Evolutionary conservation across 805 yeast species (phyloP).

Genomic region (Wickerhamiella siamensis): DNA sequence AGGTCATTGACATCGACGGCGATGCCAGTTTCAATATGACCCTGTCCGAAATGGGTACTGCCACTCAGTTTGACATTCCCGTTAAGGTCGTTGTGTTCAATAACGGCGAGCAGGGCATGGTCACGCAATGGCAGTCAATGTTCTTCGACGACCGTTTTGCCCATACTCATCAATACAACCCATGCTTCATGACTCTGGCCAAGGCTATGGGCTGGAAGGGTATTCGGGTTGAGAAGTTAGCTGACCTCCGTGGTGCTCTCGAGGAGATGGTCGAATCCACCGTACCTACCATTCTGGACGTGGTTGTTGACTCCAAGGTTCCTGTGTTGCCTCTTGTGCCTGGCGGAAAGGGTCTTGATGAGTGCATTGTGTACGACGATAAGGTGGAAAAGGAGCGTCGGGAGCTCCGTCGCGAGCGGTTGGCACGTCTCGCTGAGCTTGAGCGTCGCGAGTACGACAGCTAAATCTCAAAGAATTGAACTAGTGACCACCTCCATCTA

Average conservation of each 20-base stretch:
- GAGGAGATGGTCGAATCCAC: slow-evolving; percentile 56
- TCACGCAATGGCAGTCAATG: slow-evolving; percentile 96
- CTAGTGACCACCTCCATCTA: too few species aligned
- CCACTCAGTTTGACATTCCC: slow-evolving; percentile 86
- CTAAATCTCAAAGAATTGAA: too few species aligned
- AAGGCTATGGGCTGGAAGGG: slow-evolving; percentile 90
- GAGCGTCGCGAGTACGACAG: slow-evolving; percentile 15
- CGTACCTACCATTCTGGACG: slow-evolving; percentile 87
- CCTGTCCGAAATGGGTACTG: slow-evolving; percentile 78
- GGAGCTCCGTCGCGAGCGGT: slow-evolving; percentile 22
- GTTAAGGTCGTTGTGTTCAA: slow-evolving; percentile 79
- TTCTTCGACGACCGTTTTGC: slow-evolving; percentile 94
- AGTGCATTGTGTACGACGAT: slow-evolving; percentile 77
- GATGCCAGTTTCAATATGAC: slow-evolving; percentile 99
- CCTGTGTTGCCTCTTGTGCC: slow-evolving; percentile 98
- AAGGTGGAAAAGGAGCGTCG: slow-evolving; percentile 50
- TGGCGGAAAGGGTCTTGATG: slow-evolving; percentile 86
- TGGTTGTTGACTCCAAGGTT: slow-evolving; percentile 73
- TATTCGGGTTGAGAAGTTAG: slow-evolving; percentile 55
- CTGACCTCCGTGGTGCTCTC: slow-evolving; percentile 43
- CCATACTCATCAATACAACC: slow-evolving; percentile 95
- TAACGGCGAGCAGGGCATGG: slow-evolving; percentile 99
- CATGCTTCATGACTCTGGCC: slow-evolving; percentile 83
- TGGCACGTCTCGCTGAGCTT: slow-evolving; percentile 18
- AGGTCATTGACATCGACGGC: slow-evolving; percentile 94